A percentile compares a stretch with the other conserved stretches of the same genome.
These are phyloP conservation scores for Nothophaeocryptopus gaeumannii DNA, from an alignment of 2,329 filamentous ascomycete species.

Conservation along the genomic window DNA sequence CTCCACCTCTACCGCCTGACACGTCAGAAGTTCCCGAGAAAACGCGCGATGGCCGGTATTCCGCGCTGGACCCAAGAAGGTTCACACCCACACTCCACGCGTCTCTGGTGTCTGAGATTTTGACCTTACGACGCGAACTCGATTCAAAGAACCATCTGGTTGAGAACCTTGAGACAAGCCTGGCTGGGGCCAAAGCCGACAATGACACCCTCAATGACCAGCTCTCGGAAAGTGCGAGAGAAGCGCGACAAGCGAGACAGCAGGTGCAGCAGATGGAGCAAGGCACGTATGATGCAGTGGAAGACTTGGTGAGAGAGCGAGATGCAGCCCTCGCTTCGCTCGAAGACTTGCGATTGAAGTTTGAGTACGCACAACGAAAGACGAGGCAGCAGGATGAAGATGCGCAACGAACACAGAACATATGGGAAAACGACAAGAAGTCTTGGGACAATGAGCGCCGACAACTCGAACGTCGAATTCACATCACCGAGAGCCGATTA, in stretches of 20 bases:
- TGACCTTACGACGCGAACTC: constrained; percentile 80
- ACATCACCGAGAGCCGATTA: constrained; percentile 83
- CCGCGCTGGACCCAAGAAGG: constrained; percentile 80
- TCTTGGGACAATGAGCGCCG: constrained; percentile 81
- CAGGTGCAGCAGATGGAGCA: constrained; percentile 85
- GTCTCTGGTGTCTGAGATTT: constrained; percentile 89
- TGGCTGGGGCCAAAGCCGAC: constrained; percentile 70
- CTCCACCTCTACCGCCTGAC: constrained; percentile 53
- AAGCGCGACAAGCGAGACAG: constrained; percentile 75
- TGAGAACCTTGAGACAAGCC: constrained; percentile 72
- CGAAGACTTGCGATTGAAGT: constrained; percentile 69
- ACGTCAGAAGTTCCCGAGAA: constrained; percentile 36
- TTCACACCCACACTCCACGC: constrained; percentile 96
- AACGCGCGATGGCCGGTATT: constrained; percentile 51
- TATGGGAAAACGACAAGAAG: constrained; percentile 82
- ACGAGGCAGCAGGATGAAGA: constrained; percentile 79
- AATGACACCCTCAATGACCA: constrained; percentile 67
- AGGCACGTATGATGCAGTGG: constrained; percentile 79
- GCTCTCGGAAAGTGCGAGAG: constrained; percentile 65
- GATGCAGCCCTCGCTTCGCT: constrained; percentile 75
- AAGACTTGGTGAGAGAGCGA: constrained; percentile 78
- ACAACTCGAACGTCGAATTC: constrained; percentile 76
- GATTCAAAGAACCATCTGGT: constrained; percentile 87
- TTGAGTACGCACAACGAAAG: constrained; percentile 77
- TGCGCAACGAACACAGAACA: constrained; percentile 69